Conservation (phyloP, 148 eudicot genomes). For the Rheum nobile region DNA sequence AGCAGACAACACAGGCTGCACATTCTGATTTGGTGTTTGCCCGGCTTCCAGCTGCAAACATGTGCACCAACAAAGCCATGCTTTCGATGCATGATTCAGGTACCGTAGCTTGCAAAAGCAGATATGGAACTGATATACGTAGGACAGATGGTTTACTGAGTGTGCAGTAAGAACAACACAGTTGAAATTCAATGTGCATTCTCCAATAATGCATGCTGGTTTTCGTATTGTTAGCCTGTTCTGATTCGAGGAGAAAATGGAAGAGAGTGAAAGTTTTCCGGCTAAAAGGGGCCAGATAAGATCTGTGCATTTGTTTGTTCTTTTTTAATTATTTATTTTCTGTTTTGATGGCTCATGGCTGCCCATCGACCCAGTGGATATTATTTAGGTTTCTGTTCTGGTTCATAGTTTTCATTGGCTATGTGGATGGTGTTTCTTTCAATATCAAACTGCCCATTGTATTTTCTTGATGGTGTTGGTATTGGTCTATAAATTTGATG, state of each 20-base stretch:
- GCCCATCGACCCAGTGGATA: not conserved
- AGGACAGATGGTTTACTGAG: constrained; percentile 5
- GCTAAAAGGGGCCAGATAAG: not conserved
- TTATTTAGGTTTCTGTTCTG: not conserved
- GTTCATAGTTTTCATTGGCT: not conserved
- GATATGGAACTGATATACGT: not conserved
- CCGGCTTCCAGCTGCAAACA: constrained; percentile 4
- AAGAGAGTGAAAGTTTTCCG: not conserved
- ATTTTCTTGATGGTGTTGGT: not conserved
- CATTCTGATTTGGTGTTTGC: constrained; percentile 5
- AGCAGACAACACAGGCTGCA: constrained; percentile 4
- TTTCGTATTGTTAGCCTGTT: not conserved
- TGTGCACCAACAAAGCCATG: not conserved
- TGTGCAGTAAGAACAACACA: not conserved
- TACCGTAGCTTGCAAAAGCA: constrained; percentile 2
- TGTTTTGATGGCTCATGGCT: not conserved
- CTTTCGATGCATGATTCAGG: not conserved
- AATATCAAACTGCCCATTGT: not conserved
- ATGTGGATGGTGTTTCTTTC: not conserved
- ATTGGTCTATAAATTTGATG: not conserved
- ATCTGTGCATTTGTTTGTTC: not conserved
- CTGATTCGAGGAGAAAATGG: not conserved
- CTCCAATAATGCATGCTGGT: constrained; percentile 6
- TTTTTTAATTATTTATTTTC: not conserved
- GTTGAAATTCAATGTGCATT: constrained; percentile 5